Conservation (phyloP, 495 filamentous ascomycete species). For the Podospora pseudoanserina region DNA sequence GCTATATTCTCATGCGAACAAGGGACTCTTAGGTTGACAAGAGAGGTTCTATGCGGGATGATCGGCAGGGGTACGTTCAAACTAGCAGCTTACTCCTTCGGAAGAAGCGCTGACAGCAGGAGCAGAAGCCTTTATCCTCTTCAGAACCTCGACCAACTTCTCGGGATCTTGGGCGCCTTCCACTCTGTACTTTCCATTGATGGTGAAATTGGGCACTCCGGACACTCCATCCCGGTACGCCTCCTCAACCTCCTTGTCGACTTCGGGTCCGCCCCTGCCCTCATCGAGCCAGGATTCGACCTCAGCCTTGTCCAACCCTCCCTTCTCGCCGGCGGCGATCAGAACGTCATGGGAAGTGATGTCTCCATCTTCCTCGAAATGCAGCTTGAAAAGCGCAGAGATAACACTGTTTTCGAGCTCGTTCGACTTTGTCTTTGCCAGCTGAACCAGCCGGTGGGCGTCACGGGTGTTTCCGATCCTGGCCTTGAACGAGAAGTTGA, state of each 20-base stretch:
- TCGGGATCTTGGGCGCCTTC: constrained; percentile 62
- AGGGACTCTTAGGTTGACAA: neutral
- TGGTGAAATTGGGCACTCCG: constrained; percentile 72
- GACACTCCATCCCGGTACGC: constrained; percentile 56
- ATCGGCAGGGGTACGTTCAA: neutral
- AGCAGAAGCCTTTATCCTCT: constrained; percentile 41
- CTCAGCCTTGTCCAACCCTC: constrained; percentile 58
- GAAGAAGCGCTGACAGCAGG: constrained; percentile 16
- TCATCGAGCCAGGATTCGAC: constrained; percentile 59
- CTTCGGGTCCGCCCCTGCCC: constrained; percentile 61
- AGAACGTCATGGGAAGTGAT: constrained; percentile 64
- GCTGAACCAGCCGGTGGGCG: constrained; percentile 69
- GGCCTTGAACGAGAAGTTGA: constrained; percentile 68
- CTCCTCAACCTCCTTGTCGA: constrained; percentile 64
- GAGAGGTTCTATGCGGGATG: neutral
- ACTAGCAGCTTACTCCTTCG: constrained; percentile 15
- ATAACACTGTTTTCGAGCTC: constrained; percentile 60
- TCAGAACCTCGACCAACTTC: constrained; percentile 55
- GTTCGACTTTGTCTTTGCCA: constrained; percentile 56
- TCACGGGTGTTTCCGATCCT: constrained; percentile 75
- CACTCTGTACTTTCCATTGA: constrained; percentile 60
- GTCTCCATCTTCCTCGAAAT: constrained; percentile 76
- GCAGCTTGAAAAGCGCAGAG: constrained; percentile 64
- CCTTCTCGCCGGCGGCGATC: constrained; percentile 56
- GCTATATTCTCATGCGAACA: neutral